These are phyloP conservation scores for Colletotrichum tabaci DNA, from an alignment of 2,329 filamentous ascomycete species.

Conservation along the genomic window DNA sequence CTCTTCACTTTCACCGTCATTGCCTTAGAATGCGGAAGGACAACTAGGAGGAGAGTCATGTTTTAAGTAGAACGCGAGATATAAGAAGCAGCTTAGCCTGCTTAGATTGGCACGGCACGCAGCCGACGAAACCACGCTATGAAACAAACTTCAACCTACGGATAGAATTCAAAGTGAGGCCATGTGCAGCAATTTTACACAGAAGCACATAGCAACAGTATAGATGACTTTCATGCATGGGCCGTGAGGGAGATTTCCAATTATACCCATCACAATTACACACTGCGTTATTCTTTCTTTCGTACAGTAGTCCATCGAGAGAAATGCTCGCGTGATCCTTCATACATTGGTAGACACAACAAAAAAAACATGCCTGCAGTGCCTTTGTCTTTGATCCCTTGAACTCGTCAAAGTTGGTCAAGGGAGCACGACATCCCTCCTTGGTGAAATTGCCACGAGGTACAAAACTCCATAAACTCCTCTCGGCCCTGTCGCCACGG, in stretches of 20 bases:
- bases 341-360: conserved; percentile 21
- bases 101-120: conserved; percentile 39
- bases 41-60: conserved; percentile 1
- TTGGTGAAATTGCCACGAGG: neutral
- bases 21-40: conserved; percentile 32
- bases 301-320: conserved; percentile 33
- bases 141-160: neutral
- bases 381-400: conserved; percentile 8
- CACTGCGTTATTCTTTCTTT: conserved; percentile 12
- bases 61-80: conserved; percentile 28
- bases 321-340: conserved; percentile 6
- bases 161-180: neutral
- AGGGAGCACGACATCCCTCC: conserved; percentile 11
- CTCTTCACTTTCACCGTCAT: neutral
- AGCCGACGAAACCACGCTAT: conserved; percentile 15
- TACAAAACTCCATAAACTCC: conserved; percentile 20
- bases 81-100: conserved; percentile 33
- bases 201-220: neutral
- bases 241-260: conserved; percentile 7
- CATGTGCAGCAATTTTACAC: neutral
- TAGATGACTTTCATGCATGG: too few relatives aligned
- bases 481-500: conserved; percentile 17
- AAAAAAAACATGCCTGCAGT: neutral
- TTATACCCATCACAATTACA: conserved; percentile 12
- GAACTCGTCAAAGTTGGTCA: neutral